These are phyloP conservation scores for Camelina neglecta DNA, from an alignment of 345 rosid genomes.

Conservation along the genomic window DNA sequence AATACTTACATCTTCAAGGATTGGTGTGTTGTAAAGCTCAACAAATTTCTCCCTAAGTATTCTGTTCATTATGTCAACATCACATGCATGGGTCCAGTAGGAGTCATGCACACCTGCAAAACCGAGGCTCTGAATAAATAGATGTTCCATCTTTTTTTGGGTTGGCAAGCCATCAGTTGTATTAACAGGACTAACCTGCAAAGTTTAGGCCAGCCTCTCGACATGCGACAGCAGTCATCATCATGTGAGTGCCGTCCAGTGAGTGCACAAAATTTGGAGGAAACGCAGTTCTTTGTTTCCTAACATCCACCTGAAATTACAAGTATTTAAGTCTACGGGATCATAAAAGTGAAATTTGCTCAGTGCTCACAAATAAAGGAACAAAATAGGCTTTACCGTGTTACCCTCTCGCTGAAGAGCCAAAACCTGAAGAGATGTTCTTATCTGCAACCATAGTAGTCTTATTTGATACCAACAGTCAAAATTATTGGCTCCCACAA, in stretches of 20 bases:
- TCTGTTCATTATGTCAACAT: conserved; percentile 88
- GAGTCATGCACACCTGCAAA: conserved; percentile 97
- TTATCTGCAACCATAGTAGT: conserved; percentile 62
- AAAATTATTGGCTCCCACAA: not conserved
- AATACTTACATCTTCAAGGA: conserved; percentile 91
- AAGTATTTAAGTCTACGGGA: not conserved
- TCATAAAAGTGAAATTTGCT: conserved; percentile 17
- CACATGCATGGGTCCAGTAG: conserved; percentile 98
- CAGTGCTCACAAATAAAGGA: not conserved
- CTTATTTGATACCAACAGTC: conserved; percentile 21
- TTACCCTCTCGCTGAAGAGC: conserved; percentile 86
- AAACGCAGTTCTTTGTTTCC: conserved; percentile 95
- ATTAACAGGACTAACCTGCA: conserved; percentile 63
- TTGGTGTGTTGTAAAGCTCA: conserved; percentile 80
- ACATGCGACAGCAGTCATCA: conserved; percentile 99
- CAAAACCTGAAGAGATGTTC: conserved; percentile 91
- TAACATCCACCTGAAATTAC: conserved; percentile 64
- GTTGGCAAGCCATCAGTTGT: not conserved
- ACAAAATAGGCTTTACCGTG: conserved; percentile 56
- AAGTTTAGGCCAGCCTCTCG: conserved; percentile 82
- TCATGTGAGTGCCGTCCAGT: conserved; percentile 97
- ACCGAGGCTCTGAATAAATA: conserved; percentile 11
- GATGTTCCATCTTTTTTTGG: not conserved
- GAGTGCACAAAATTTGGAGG: conserved; percentile 99
- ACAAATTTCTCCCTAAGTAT: conserved; percentile 90